phyloP scores from a whole-genome alignment of 257 asterid species.

The Nicotiana tomentosiformis region DNA sequence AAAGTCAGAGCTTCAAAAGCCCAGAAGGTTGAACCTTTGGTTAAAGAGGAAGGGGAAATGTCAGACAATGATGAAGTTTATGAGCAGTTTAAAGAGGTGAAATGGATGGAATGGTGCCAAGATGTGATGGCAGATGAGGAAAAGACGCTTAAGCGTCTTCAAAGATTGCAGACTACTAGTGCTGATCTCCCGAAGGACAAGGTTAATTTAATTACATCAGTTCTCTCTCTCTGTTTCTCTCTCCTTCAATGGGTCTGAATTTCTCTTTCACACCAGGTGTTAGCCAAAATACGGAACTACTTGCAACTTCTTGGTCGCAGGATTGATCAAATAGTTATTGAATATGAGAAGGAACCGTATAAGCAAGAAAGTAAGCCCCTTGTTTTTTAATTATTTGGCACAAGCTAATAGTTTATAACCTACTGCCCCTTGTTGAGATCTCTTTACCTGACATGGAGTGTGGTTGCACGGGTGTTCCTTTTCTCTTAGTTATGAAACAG shows the following conservation, averaged over 20 bases:
- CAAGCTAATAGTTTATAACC: background rate
- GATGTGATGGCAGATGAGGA: conserved; percentile 86
- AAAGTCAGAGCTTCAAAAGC: conserved; percentile 51
- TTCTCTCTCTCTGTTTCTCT: background rate
- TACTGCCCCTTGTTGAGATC: background rate
- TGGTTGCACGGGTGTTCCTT: conserved; percentile 2
- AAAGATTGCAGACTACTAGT: conserved; percentile 80
- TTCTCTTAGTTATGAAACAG: conserved; percentile 1
- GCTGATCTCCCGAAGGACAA: conserved; percentile 87
- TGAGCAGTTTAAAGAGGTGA: conserved; percentile 95
- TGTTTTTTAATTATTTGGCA: background rate
- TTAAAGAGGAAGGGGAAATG: conserved; percentile 99
- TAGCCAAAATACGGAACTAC: conserved; percentile 76
- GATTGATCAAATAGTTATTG: conserved; percentile 77
- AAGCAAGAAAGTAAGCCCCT: conserved; percentile 77
- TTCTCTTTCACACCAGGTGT: conserved; percentile 49
- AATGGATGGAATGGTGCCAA: conserved; percentile 99
- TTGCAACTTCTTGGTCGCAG: conserved; percentile 95
- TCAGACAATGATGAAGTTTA: conserved; percentile 89
- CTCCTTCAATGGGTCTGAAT: background rate
- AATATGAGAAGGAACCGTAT: conserved; percentile 62
- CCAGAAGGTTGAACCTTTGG: conserved; percentile 71
- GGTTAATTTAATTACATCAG: conserved; percentile 33
- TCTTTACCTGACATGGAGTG: conserved; percentile 8
- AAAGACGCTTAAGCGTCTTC: conserved; percentile 82